Conservation (phyloP, 306 rosid species). For the Cucurbita argyrosperma region DNA sequence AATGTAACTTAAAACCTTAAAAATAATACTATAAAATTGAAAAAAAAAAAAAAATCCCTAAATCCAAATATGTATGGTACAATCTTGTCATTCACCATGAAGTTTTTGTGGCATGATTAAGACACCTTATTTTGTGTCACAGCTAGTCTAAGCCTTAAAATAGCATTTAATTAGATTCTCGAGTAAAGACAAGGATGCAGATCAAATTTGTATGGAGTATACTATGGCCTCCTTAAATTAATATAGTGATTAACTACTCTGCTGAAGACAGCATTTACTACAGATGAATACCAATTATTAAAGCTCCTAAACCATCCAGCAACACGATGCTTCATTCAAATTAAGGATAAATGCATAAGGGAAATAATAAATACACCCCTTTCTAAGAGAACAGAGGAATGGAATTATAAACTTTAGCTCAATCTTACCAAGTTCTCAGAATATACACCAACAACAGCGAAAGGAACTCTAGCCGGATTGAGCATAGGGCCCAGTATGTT, state of each 20-base stretch:
- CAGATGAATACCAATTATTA: neutral
- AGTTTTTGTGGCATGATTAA: no score
- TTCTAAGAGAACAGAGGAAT: neutral
- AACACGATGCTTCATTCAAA: neutral
- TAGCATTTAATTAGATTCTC: neutral
- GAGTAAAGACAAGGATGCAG: neutral
- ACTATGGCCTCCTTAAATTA: neutral
- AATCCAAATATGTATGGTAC: no score
- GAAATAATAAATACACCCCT: neutral
- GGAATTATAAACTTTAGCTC: neutral
- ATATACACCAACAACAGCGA: slow-evolving; percentile 92
- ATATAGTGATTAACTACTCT: neutral
- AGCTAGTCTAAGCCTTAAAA: neutral
- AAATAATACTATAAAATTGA: no score
- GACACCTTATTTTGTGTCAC: no score
- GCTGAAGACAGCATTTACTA: neutral
- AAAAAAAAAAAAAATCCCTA: no score
- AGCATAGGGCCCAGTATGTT: slow-evolving; percentile 88
- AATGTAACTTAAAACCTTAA: no score
- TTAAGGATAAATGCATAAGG: neutral
- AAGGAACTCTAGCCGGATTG: slow-evolving; percentile 81
- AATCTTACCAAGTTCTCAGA: slow-evolving; percentile 50
- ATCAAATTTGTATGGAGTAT: neutral
- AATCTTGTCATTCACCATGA: no score
- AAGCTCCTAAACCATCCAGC: neutral